Percentiles rank a stretch among this genome's conserved stretches.
phyloP scores from a whole-genome alignment of 441 rosid species.

The Gossypium lobatum region DNA sequence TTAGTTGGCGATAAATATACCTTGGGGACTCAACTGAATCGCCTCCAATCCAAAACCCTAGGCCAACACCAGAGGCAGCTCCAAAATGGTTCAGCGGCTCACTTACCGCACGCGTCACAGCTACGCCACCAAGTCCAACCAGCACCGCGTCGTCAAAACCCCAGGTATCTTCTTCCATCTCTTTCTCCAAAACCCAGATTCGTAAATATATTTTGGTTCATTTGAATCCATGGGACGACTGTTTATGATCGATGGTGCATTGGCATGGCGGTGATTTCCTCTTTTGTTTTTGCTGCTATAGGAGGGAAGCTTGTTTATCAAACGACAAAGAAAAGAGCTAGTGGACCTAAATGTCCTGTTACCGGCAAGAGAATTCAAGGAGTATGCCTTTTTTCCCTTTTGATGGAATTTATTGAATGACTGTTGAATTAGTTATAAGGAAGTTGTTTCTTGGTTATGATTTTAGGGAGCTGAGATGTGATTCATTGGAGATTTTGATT shows the following conservation, averaged over 20 bases:
- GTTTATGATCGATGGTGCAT: not conserved
- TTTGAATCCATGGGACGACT: not conserved
- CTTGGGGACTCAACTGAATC: not conserved
- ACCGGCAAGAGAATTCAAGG: slow-evolving; percentile 21
- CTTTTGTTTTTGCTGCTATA: not conserved
- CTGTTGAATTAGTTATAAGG: not conserved
- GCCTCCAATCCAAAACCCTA: slow-evolving; percentile 19
- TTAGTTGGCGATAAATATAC: slow-evolving; percentile 13
- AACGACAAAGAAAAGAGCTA: slow-evolving; percentile 21
- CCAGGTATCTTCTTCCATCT: slow-evolving; percentile 28
- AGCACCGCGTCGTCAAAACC: slow-evolving; percentile 52
- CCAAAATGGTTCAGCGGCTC: slow-evolving; percentile 51
- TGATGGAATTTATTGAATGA: not conserved
- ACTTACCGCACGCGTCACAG: slow-evolving; percentile 53
- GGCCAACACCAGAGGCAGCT: not conserved
- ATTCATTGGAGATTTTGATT: not conserved
- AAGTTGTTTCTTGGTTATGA: not conserved
- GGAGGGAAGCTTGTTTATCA: slow-evolving; percentile 21
- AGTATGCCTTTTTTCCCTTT: not conserved
- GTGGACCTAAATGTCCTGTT: slow-evolving; percentile 20
- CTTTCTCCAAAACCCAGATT: not conserved
- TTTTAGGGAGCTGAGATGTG: not conserved
- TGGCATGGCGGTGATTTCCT: not conserved
- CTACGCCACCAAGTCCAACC: slow-evolving; percentile 62
- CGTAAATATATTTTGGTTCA: slow-evolving; percentile 13